Evolutionary conservation across 192 early-diverging fungal species (phyloP).

Genomic region (Backusella westeae): DNA sequence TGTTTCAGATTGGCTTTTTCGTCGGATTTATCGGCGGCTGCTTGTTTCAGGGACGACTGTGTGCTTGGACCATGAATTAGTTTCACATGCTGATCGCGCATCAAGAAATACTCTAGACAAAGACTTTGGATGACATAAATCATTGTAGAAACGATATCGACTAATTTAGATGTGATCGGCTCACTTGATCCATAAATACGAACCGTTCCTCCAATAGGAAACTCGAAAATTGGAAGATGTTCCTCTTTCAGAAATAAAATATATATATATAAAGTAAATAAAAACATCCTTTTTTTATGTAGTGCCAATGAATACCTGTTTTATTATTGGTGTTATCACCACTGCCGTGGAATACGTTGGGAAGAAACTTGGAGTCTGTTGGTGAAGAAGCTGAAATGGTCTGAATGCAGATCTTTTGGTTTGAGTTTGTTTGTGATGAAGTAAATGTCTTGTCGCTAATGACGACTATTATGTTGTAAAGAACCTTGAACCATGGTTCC

Average conservation of each 20-base stretch:
- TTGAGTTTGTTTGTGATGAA: neutral
- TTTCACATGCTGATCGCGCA: conserved; percentile 67
- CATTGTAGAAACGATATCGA: conserved; percentile 66
- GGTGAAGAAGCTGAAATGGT: neutral
- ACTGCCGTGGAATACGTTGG: neutral
- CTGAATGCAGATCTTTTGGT: conserved; percentile 2
- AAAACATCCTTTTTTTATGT: neutral
- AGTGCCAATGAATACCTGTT: neutral
- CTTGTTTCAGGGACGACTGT: neutral
- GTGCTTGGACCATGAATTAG: neutral
- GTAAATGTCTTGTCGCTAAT: conserved; percentile 5
- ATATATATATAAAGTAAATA: neutral
- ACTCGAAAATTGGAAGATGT: neutral
- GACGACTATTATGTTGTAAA: neutral
- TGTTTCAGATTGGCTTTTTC: neutral
- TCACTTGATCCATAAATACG: conserved; percentile 16
- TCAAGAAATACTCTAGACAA: conserved; percentile 68
- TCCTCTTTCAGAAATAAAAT: neutral
- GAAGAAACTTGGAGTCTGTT: conserved; percentile 2
- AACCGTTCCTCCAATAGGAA: conserved; percentile 19
- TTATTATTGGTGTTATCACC: neutral
- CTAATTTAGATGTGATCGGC: neutral
- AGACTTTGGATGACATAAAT: conserved; percentile 77
- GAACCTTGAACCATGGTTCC: neutral
- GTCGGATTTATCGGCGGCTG: neutral